Evolutionary conservation across 2,329 filamentous ascomycete genomes (phyloP), one percentile per base, ranked within the genome.

Genomic region (Penicillium oxalicum): DNA sequence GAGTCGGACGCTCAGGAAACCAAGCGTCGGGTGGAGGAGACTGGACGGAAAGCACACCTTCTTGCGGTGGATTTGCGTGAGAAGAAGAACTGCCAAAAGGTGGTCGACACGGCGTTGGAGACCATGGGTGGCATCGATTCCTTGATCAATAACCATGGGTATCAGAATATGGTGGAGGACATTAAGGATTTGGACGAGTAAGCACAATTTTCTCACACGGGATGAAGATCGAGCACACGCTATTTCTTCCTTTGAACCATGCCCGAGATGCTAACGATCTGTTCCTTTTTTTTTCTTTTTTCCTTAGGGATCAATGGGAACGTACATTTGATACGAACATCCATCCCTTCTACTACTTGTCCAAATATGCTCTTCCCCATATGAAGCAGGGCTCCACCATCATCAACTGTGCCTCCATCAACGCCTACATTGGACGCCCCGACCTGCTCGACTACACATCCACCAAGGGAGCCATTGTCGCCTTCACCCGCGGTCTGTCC

Each of bases 361-460:
- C 87, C 49, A 93, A 91, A 67, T 88, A 91, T 62, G 70, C 78
- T 7, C 74, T 91, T 11, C 83, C 83, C 0, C 84, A 90, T 68
- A 85, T 93, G 80, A 79, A 80, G 61, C 68, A 69, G n/a, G 88
- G 88, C 26, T 77, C 81, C 47, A 83, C 81, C 25, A 89, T 93
- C 65, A 88, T 93, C 76, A 91, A 91, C 74, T 90, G 88, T 63
- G 84, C 87, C 38, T 90, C 86, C 32, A 83, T 93, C 65, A 91
- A 91, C 66, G 86, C 83, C 25, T 93, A 91, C 70, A 80, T 90
- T 48, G 88, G 88, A 36, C 84, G 87, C 0, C 84, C 84, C 0
- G 87, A 91, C 58, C 77, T 91, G 1, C 80, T 93, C 39, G 87
- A 91, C 70, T 91, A 91, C 72, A 89, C 87, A 0, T 82, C 84